A percentile compares a stretch with the other conserved stretches of the same genome.
Conservation (phyloP, 345 rosid species). For the Firmiana major region DNA sequence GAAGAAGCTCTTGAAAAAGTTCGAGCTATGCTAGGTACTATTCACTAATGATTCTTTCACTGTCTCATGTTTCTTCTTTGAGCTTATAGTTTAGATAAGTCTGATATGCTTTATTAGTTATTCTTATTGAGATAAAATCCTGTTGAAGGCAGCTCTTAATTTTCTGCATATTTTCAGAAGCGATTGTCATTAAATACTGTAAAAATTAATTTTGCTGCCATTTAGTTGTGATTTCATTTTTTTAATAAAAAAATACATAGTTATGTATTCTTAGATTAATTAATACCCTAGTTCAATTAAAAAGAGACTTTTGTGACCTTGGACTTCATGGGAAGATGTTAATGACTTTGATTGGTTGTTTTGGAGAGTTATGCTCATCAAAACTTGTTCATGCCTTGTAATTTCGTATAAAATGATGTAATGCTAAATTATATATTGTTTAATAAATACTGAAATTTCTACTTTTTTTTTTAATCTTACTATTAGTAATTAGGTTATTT, state of each 20-base stretch:
- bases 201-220: not conserved
- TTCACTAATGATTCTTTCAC: not conserved
- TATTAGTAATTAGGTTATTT: not conserved
- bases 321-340: not conserved
- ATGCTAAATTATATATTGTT: no score
- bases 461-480: not conserved
- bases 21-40: slow-evolving; percentile 71
- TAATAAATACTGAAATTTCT: not conserved
- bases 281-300: not conserved
- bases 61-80: not conserved
- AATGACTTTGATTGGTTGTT: not conserved
- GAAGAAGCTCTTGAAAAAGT: slow-evolving; percentile 77
- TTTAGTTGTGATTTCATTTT: not conserved
- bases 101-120: not conserved
- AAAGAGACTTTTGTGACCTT: not conserved
- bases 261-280: no score
- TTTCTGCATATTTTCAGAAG: not conserved
- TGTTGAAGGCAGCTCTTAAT: not conserved
- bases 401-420: not conserved
- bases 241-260: not conserved
- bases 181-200: not conserved
- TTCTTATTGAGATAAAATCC: not conserved
- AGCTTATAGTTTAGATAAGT: not conserved
- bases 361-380: not conserved
- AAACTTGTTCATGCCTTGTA: not conserved